Conservation (phyloP, 2,329 filamentous ascomycete species). For the Hypoxylon sp. region DNA sequence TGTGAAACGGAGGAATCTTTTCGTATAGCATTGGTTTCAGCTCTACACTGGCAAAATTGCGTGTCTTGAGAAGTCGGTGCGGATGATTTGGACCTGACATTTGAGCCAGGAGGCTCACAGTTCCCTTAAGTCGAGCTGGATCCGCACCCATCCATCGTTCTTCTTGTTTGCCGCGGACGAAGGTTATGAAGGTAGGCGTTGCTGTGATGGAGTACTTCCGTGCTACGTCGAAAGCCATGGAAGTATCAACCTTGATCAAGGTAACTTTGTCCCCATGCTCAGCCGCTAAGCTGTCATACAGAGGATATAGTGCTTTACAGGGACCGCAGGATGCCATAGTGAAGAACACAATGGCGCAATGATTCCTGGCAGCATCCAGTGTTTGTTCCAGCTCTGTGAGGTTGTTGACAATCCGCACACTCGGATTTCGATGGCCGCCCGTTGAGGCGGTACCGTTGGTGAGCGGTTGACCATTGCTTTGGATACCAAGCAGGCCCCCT, state of each 20-base stretch:
- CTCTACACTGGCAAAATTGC: slow-evolving; percentile 75
- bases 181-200: slow-evolving; percentile 92
- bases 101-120: slow-evolving; percentile 80
- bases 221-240: slow-evolving; percentile 74
- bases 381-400: slow-evolving; percentile 73
- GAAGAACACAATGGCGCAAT: slow-evolving; percentile 90
- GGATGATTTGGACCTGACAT: slow-evolving; percentile 83
- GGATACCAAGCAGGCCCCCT: slow-evolving; percentile 68
- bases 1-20: slow-evolving; percentile 86
- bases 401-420: slow-evolving; percentile 73
- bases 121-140: slow-evolving; percentile 75
- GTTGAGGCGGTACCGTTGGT: slow-evolving; percentile 31
- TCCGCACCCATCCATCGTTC: slow-evolving; percentile 88
- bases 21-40: slow-evolving; percentile 79
- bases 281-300: slow-evolving; percentile 84
- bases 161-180: slow-evolving; percentile 80
- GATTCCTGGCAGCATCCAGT: slow-evolving; percentile 71
- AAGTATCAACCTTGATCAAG: slow-evolving; percentile 88
- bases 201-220: slow-evolving; percentile 77
- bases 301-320: slow-evolving; percentile 85
- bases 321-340: slow-evolving; percentile 89
- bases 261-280: slow-evolving; percentile 77
- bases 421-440: slow-evolving; percentile 44
- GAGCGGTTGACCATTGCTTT: slow-evolving; percentile 56
- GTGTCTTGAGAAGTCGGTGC: slow-evolving; percentile 79